Evolutionary conservation across 805 yeast genomes (phyloP).

Genomic region (Candida xyloterini): DNA sequence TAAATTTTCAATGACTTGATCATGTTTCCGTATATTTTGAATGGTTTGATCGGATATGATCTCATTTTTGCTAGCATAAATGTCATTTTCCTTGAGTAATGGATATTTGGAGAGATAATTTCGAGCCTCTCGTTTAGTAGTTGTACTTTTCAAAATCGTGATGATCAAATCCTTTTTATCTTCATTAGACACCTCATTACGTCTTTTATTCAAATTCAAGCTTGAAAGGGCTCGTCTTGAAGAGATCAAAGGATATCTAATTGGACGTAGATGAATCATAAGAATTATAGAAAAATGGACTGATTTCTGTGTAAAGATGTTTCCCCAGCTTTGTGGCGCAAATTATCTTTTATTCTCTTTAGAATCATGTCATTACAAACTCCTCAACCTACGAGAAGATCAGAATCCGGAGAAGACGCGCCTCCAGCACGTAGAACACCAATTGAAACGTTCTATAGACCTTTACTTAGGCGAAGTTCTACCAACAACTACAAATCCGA

Average conservation of each 20-base stretch:
- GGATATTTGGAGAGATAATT: conserved; percentile 74
- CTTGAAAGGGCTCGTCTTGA: conserved; percentile 11
- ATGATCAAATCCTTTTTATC: conserved; percentile 70
- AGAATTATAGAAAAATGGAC: not conserved
- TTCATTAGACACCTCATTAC: conserved; percentile 34
- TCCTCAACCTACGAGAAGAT: conserved; percentile 4
- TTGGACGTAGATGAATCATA: conserved; percentile 1
- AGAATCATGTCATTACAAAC: not conserved
- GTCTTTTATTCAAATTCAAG: conserved; percentile 28
- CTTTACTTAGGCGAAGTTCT: conserved; percentile 13
- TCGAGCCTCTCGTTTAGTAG: conserved; percentile 89
- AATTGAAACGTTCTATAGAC: conserved; percentile 10
- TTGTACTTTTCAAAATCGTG: conserved; percentile 82
- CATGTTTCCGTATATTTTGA: conserved; percentile 28
- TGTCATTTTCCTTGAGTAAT: conserved; percentile 34
- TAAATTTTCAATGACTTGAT: conserved; percentile 31
- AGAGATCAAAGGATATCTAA: not conserved
- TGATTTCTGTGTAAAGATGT: conserved; percentile 1
- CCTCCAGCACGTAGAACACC: conserved; percentile 24
- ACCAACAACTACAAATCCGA: conserved; percentile 25
- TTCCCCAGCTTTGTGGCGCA: conserved; percentile 13
- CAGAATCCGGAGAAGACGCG: conserved; percentile 13
- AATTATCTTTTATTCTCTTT: not conserved
- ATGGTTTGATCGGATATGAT: conserved; percentile 9
- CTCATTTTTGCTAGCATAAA: conserved; percentile 25